Evolutionary conservation across 164 flowering plant species (phyloP), one percentile per base, ranked within the genome.

Genomic region (Paratinospora sagittata): DNA sequence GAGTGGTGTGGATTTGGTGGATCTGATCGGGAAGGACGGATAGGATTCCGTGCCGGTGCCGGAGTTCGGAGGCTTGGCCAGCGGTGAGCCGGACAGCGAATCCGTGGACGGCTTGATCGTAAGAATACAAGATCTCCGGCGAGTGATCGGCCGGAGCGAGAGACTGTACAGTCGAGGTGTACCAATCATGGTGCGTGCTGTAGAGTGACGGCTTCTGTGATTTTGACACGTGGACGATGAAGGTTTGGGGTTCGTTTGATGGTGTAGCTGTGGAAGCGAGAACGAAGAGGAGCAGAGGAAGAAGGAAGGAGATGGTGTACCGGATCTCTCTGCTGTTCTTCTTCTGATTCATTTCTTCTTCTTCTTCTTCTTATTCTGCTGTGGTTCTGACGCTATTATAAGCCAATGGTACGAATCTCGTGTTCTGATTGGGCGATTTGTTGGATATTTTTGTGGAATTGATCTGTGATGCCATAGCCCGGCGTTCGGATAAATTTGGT

Each of bases 1-100:
- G 91, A 10, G 97, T 89, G 65, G 92, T 91, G 82, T 89, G 92
- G 61, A 86, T 65, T 33, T 82, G 78, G 43, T 80, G 85, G 45
- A 66, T 57, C 1, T 65, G 80, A 63, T 88, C 93, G 0, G 89
- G 88, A 34, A 79, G 17, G 61, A 87, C 84, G 41, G 89, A 79
- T 72, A 87, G 73, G 52, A 91, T 68, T n/a, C 82, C 82, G 0
- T 84, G 86, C 27, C 65, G 34, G 27, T 41, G 75, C 37, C 77
- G 79, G 70, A 89, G 83, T 1, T 34, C 19, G 0, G 72, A 72
- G 8, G 85, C 89, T 39, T 88, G 88, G 0, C 39, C 19, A 27
- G 80, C 8, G 21, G 92, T 74, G 79, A 88, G 87, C 8, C 70
- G 77, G 30, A 85, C 90, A 74, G 93, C 81, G 87, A 91, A 91